Base-by-base conservation (phyloP, 83 land plant genomes). In the Picea abies region DNA sequence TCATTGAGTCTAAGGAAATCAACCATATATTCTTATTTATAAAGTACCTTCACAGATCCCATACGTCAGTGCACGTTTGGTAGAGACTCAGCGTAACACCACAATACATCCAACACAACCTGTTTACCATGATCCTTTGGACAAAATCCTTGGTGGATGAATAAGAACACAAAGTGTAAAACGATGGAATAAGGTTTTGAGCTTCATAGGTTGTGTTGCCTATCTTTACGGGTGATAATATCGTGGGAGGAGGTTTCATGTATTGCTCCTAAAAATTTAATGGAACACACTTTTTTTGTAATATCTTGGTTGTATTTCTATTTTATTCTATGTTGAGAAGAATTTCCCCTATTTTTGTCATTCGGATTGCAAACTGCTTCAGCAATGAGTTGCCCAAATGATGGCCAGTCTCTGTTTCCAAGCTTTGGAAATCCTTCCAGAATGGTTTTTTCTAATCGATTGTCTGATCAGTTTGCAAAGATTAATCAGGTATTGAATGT, bases 381-480 rank as follows among this genome's bases (percentile, higher is more conserved):
- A 32, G 2, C 35, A 32, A 32, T 32, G 35, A 32, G 35, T 32
- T 1, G 35, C 35, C 35, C 35, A 1, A 32, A 32, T 32, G 35
- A 32, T 32, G 35, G 35, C 35, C 1, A 32, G 35, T 32, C 35
- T 32, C 2, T 32, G 1, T 32, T 32, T 1, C 35, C 35, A 32
- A 32, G 35, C 35, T 32, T 32, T 32, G 35, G 35, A 32, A 32
- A 32, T 32, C 35, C 35, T 32, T 32, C 2, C 35, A 32, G 35
- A 32, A 32, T 32, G 35, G 2, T 32, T 32, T 32, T 1, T 32
- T 32, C 35, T 32, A 32, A 32, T 1, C 1, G 35, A 32, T 32
- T 32, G 35, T 32, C 81, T 9, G 4, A 84, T 17, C 75, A 37
- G n/a, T 68, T 89, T 56, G 80, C 87, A 20, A 81, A 65, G 67